Percentiles rank a stretch among this genome's conserved stretches.
These are phyloP conservation scores for Sugiyamaella grinbergsii DNA, from an alignment of 1,139 yeast species.

Conservation along the genomic window DNA sequence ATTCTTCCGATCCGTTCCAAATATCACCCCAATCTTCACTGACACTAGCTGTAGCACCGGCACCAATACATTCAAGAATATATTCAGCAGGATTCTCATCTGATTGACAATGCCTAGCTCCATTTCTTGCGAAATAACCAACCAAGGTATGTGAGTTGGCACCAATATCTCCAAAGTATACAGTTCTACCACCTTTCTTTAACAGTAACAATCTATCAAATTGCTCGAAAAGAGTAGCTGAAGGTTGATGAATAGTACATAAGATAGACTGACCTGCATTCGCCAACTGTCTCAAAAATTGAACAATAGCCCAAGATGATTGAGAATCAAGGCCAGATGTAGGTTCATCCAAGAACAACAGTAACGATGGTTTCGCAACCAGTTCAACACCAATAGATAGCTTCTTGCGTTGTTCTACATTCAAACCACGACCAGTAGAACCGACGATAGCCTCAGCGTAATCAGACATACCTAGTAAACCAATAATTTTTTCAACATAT, in stretches of 20 bases:
- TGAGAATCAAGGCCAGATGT: slow-evolving; percentile 64
- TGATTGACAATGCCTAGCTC: slow-evolving; percentile 50
- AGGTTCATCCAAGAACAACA: slow-evolving; percentile 59
- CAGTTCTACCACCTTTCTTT: slow-evolving; percentile 62
- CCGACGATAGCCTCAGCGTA: slow-evolving; percentile 69
- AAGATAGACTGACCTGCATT: slow-evolving; percentile 59
- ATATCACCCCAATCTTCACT: slow-evolving; percentile 48
- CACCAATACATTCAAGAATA: slow-evolving; percentile 64
- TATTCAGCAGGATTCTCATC: slow-evolving; percentile 68
- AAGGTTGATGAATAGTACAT: slow-evolving; percentile 62
- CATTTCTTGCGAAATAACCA: slow-evolving; percentile 58
- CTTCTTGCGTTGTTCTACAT: slow-evolving; percentile 68
- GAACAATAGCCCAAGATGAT: slow-evolving; percentile 59
- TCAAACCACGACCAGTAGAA: slow-evolving; percentile 57
- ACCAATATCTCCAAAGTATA: slow-evolving; percentile 69
- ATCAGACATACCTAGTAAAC: slow-evolving; percentile 57
- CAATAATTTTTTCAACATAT: slow-evolving; percentile 62
- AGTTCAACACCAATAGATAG: slow-evolving; percentile 65
- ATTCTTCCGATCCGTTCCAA: slow-evolving; percentile 48
- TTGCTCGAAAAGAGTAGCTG: slow-evolving; percentile 56
- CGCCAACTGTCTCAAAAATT: slow-evolving; percentile 53
- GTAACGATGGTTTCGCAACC: slow-evolving; percentile 56
- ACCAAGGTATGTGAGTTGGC: slow-evolving; percentile 52
- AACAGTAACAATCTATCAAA: slow-evolving; percentile 54
- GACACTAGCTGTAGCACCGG: slow-evolving; percentile 63